Evolutionary conservation across 2,329 filamentous ascomycete genomes (phyloP), one percentile per base, ranked within the genome.

Genomic region (Torrubiellomyces zombiae): DNA sequence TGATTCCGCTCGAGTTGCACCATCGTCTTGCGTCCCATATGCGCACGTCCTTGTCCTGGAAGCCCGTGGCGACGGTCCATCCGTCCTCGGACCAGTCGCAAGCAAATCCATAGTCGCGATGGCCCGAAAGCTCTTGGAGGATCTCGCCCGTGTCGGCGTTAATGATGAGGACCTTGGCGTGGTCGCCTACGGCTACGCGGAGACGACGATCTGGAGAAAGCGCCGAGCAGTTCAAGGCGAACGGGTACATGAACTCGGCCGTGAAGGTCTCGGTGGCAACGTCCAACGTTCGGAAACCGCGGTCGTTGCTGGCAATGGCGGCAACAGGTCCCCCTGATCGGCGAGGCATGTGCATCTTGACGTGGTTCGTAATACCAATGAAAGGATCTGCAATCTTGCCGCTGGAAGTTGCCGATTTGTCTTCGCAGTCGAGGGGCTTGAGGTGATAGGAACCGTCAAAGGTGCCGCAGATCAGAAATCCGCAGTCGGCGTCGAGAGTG

Each of bases 81-180:
- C 77, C 78, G 42, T 85, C 74, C 26, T 76, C 70, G 11, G 77
- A 74, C 79, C 79, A 86, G 35, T 75, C 78, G 39, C 75, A 82
- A 2, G 78, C 70, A 39, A 85, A 86, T 2, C 71, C 75, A 36
- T 63, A 77, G 40, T 83, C 77, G 9, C 56, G 57, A 40, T 82
- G 76, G 3, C 74, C 72, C 4, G 54, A 47, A 2, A 85, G 60
- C 14, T 53, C 50, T 35, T 74, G 59, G 33, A 64, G 58, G 28
- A 55, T 56, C 30, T 61, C 51, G 9, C 75, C 71, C 9, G 63
- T 70, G 28, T 80, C 75, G 8, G 77, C 70, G 32, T 79, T 66
- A 9, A 68, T 65, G 39, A 86, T 76, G 24, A 75, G 52, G 0
- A 75, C 68, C 19, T 75, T 60, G 28, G 58, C 52, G 30, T 61